Base-by-base conservation (phyloP, 2,329 filamentous ascomycete genomes). In the Aspergillus candidus region DNA sequence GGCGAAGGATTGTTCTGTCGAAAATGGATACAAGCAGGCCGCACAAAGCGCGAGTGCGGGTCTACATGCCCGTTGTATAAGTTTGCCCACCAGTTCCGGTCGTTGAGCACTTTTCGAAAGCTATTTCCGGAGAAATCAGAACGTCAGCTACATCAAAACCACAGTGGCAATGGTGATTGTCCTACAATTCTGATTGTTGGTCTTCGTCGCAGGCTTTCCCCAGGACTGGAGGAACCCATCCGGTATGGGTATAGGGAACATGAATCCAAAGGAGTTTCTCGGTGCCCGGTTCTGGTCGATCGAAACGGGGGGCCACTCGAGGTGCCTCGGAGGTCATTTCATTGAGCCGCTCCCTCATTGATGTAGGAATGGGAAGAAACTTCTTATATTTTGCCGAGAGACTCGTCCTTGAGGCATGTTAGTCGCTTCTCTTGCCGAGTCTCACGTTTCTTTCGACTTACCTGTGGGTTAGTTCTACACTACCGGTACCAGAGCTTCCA, bases 11-110 rank as follows among this genome's bases (percentile, higher is more conserved):
- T 56, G 42, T 47, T 53, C 15, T 59, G 55, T 12, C 62, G 49
- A 1, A 63, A 58, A 48, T 61, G 54, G 40, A 67, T 61, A 35
- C 61, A 66, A n/a, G 56, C 53, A 3, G 66, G 61, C 10, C 57
- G 55, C 10, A 69, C 64, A 45, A 61, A 69, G 11, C 66, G 62
- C 13, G 65, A 66, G 52, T 69, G 65, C 6, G 66, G 64, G 35
- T 66, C 62, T n/a, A 62, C 49, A 52, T 69, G 66, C 10, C 66
- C 60, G 35, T 55, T 55, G 22, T 62, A 62, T 13, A 68, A 57
- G 13, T 66, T 62, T 5, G 55, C 53, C 42, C 56, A 63, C 66
- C 66, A 69, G 40, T 65, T 60, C 11, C 65, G 54, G 14, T 65
- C 51, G 30, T 61, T 61, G 15, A 67, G 54, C 13, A 66, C 59